Evolutionary conservation across 2,329 filamentous ascomycete genomes (phyloP), one percentile per base, ranked within the genome.

Genomic region (Diaporthe aspalathi): DNA sequence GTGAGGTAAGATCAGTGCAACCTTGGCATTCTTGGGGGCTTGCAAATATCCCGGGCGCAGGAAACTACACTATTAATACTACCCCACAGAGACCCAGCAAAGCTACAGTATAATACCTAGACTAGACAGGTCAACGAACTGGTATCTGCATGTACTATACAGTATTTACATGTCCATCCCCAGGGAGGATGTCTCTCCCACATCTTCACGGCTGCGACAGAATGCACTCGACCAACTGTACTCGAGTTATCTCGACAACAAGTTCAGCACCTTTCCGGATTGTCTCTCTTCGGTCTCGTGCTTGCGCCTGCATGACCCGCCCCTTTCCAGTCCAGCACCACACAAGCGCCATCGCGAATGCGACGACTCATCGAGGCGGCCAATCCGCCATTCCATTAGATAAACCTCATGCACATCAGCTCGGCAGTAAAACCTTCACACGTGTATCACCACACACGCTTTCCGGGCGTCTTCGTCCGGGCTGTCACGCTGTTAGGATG

Each of bases 331-430:
- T 22, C 45, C n/a, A 22, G 7, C 43, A 22, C n/a, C 43, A 17
- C 27, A 63, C 57, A 20, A 24, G 2, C 12, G 24, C 40, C 16
- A 45, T 62, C 24, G 8, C 24, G 24, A 63, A 63, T 22, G 17
- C 14, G 27, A 22, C 57, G 57, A 49, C 20, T 63, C 43, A 49
- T 47, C 22, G 35, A 49, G 27, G 43, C 27, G 40, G 0, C 43
- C 43, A 35, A 50, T 50, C 60, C 29, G 35, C 60, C 60, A 65
- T 50, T 65, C 60, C 45, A 65, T 65, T 65, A 50, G 60, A 65
- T 65, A 65, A 65, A 50, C 1, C n/a, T 24, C 29, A 65, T 65
- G 60, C 60, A 65, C 45, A 50, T 27, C 29, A 38, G 60, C 43
- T 24, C 60, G 60, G 60, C 43, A 50, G 27, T 50, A 29, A 35